Evolutionary conservation across 768 basidiomycete species (phyloP), one percentile per base, ranked within the genome.

Genomic region (Mycena kentingensis): DNA sequence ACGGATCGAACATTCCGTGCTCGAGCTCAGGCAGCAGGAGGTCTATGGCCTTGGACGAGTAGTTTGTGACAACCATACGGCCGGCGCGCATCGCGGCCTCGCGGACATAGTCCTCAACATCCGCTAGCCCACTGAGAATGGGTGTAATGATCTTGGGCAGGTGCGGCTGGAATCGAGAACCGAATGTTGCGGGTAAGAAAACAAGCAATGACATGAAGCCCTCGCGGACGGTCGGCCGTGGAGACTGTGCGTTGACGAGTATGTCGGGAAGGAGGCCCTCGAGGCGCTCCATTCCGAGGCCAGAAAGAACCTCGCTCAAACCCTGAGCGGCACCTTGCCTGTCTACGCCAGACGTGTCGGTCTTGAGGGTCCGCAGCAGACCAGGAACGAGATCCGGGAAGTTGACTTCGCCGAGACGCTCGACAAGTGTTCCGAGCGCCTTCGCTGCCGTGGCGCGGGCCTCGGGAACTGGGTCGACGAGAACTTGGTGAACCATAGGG

Each of bases 11-110:
- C 87, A 99, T 94, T 0, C 94, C 93, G 29, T 78, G 82, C 67
- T 98, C 94, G 32, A 98, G 82, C 68, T 98, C 94, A 1, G 96
- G 97, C 7, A 99, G 74, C 18, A 99, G 77, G 21, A 99, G 76
- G 57, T 98, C 96, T 51, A 98, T 92, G 5, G 96, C 96, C 65
- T 85, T 90, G 64, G 62, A 83, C 11, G 94, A 89, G 73, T 98
- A 98, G 67, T 95, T 97, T 52, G 85, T 87, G 58, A 99, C 90
- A 59, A 98, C 88, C 93, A 98, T 98, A 57, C 97, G 80, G 51
- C 96, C 95, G n/a, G 96, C 95, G 29, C 92, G 84, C 95, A 98
- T 98, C 4, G 96, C 94, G 11, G 96, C 95, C 57, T 98, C 95
- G 22, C 96, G 81, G 10, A 98, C 97, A 64, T 89, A 93, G 72